These are phyloP conservation scores for Corylus heterophylla DNA, from an alignment of 306 rosid genomes.

Conservation along the genomic window DNA sequence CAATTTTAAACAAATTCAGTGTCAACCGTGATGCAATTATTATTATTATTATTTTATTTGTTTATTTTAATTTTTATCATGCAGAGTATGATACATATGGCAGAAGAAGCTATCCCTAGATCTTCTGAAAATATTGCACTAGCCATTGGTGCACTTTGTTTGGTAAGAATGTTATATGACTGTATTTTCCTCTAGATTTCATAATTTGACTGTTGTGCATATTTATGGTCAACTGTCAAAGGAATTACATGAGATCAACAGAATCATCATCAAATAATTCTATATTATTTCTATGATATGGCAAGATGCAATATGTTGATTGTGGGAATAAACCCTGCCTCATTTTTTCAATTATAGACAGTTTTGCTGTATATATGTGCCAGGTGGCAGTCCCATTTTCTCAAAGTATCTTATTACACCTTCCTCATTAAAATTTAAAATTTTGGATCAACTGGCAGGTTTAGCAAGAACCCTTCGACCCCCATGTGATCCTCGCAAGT, in stretches of 20 bases:
- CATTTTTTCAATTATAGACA: background rate
- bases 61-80: conserved; percentile 12
- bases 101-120: conserved; percentile 82
- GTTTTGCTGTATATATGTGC: conserved; percentile 27
- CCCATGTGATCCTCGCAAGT: background rate
- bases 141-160: conserved; percentile 91
- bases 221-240: conserved; percentile 17
- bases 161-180: conserved; percentile 54
- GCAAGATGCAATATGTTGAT: conserved; percentile 17
- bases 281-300: conserved; percentile 4
- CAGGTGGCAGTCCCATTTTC: conserved; percentile 22
- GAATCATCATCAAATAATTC: background rate
- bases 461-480: background rate
- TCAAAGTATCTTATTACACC: conserved; percentile 16
- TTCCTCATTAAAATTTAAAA: background rate
- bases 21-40: conserved; percentile 26
- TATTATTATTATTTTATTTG: conserved; percentile 11
- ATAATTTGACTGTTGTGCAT: conserved; percentile 24
- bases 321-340: conserved; percentile 12
- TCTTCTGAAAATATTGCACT: conserved; percentile 93
- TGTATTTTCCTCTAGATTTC: conserved; percentile 9
- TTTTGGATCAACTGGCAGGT: background rate
- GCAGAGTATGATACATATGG: conserved; percentile 67
- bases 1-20: conserved; percentile 16
- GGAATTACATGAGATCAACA: background rate